Evolutionary conservation across 208 protist genomes (phyloP).

Genomic region (Jaenimonas drosophilae): DNA sequence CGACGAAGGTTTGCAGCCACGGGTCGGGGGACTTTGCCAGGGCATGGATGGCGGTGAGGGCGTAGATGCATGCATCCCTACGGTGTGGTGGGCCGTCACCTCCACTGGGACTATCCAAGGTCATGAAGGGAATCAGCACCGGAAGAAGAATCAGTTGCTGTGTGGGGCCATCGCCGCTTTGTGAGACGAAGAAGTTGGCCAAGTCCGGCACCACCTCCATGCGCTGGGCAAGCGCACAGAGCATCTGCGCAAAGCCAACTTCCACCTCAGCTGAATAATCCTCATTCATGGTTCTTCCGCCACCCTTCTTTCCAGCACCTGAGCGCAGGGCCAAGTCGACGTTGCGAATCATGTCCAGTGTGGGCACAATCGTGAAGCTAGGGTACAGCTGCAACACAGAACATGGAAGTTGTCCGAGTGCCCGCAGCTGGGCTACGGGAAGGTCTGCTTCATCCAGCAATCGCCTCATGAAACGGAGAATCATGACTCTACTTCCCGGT

Average conservation of each 20-base stretch:
- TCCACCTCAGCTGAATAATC: constrained; percentile 10
- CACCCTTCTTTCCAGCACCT: not conserved
- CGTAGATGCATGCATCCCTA: constrained; percentile 39
- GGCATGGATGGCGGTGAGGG: constrained; percentile 42
- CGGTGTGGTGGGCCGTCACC: too few species aligned
- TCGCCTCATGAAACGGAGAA: constrained; percentile 42
- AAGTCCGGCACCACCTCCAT: constrained; percentile 55
- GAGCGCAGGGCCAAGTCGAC: constrained; percentile 29
- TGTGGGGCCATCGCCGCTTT: not conserved
- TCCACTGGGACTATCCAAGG: constrained; percentile 23
- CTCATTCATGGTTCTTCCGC: constrained; percentile 3
- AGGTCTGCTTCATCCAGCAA: constrained; percentile 49
- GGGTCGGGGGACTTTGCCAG: constrained; percentile 64
- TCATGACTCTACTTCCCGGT: constrained; percentile 26
- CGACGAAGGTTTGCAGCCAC: constrained; percentile 48
- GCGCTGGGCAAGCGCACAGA: constrained; percentile 48
- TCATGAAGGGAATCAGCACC: constrained; percentile 39
- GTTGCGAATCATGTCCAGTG: constrained; percentile 54
- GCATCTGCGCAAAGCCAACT: constrained; percentile 33
- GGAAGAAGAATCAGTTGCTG: not conserved
- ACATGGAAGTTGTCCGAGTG: constrained; percentile 15
- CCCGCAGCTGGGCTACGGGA: constrained; percentile 8
- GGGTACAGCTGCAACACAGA: constrained; percentile 57
- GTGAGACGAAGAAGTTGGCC: constrained; percentile 32
- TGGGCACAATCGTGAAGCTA: constrained; percentile 27